Evolutionary conservation across 2,329 filamentous ascomycete species (phyloP), one percentile per base, ranked within the genome.

Genomic region (Sporothrix variecibatus): DNA sequence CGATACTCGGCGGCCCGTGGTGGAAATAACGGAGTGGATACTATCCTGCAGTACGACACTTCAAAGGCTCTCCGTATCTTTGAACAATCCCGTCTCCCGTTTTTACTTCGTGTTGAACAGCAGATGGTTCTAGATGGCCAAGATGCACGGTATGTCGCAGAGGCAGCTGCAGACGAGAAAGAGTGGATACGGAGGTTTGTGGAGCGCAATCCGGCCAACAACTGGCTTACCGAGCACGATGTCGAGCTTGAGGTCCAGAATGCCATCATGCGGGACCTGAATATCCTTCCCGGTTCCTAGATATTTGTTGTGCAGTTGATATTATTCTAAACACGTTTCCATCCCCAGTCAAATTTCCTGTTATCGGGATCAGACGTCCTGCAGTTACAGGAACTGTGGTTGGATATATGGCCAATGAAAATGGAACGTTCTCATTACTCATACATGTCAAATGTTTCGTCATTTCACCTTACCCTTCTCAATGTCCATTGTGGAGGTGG

Each of bases 181-280:
- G 72, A 74, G 68, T 74, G 72, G 72, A 67, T 23, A 0, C 40
- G 58, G 20, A 34, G 58, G 12, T 74, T 58, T 23, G 26, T 56
- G 20, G 67, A 71, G 38, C 58, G 72, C 11, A 71, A 65, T 34
- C 58, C 43, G 11, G 1, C 68, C 28, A 71, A 46, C 23, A 51
- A 43, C 11, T 74, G 72, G 72, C 56, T 74, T n/a, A 28, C 26
- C 2, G 72, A 74, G 53, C 72, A 74, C 23, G 68, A 74, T 49
- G 72, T 71, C 31, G 72, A 74, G 68, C 58, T 64, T 17, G 72
- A 71, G 68, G 46, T 71, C 12, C 72, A 74, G 8, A 74, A 64
- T 40, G 56, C 43, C n/a, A 65, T 74, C 28, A 51, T 72, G 56
- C 15, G 40, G n/a, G 26, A 64, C 20, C 6, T 69, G 43, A 15